Evolutionary conservation across 352 stramenopile genomes (phyloP), one percentile per base, ranked within the genome.

Genomic region (Pythium graminicola): DNA sequence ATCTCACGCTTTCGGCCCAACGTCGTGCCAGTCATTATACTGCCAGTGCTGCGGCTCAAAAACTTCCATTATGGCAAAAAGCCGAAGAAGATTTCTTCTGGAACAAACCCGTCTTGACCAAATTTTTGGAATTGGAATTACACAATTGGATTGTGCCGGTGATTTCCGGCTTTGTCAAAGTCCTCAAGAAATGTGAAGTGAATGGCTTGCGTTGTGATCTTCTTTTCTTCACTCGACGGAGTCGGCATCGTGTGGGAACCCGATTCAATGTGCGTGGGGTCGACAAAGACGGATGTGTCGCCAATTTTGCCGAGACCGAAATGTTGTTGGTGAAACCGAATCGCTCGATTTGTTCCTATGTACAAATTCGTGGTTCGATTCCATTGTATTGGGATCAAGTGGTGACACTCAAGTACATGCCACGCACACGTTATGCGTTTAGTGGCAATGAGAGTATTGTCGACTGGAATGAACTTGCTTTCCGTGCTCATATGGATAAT

Each of bases 281-380:
- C 14, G 90, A 98, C 76, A 85, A 77, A 32, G 70, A 86, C 32
- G 92, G 91, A 29, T 70, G 75, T 38, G 86, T 93, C 8, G 92
- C 94, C 28, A 98, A 98, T 69, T 97, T 95, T 70, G 89, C 84
- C 17, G 94, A 98, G 77, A 97, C 88, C 5, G 94, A 98, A 67
- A 91, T 97, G 75, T 72, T 98, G 50, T 63, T 93, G 52, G 65
- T 80, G 23, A 74, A 69, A 53, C 60, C 66, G 20, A 67, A 91
- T 47, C 70, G 70, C n/a, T 69, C 76, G 23, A 59, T 95, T 35
- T 89, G 76, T 64, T 94, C 81, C 49, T 93, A 95, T 64, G 81
- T 97, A 19, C 91, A 99, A 69, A 95, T 95, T 28, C 87, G 95
- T 28, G 95, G 95, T 33, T 97, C 87, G 24, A 97, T 99, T 54